Base-by-base conservation (phyloP, 345 rosid genomes). In the Salix udensis region DNA sequence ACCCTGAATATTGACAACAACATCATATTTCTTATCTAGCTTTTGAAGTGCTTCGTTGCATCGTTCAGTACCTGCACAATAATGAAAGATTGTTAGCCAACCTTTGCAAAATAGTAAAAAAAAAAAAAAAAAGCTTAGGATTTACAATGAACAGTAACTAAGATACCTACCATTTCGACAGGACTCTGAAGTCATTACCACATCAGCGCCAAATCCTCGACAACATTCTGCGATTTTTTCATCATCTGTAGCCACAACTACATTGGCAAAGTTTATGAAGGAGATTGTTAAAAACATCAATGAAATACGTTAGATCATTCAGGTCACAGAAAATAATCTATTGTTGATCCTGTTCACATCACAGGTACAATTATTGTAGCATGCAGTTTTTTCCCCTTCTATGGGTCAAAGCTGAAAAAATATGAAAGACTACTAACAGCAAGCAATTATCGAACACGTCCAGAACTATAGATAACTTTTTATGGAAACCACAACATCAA, bases 231-330 rank as follows among this genome's bases (percentile, higher is more conserved):
- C 98, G 7, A 96, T 92, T 85, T 85, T 86, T 73, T 91, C 92
- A 71, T 96, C 97, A 87, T 96, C 99, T 2, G 97, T 96, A 12
- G 97, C 98, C 77, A 93, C 97, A 88, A 96, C 98, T 93, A 84
- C 68, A 80, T 50, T 46, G 78, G 52, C 10, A 83, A 34, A 42
- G 67, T 14, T 2, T 34, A 65, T 40, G 37, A 67, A 79, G 30
- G 76, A 70, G 65, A 61, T 37, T 0, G 4, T 10, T 40, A 28
- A 73, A 37, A 23, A 52, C 8, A 23, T 58, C 28, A 23, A 58
- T 4, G 23, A 67, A 67, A n/a, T 8, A 39, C 6, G 12, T 5
- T 14, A n/a, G 7, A 39, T 4, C 8, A n/a, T 39, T 67, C 30
- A 67, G 28, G 50, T 37, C 62, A n/a, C 13, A 58, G 62, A 21